Base-by-base conservation (phyloP, 2,329 filamentous ascomycete species). In the Acrodontium crateriforme region DNA sequence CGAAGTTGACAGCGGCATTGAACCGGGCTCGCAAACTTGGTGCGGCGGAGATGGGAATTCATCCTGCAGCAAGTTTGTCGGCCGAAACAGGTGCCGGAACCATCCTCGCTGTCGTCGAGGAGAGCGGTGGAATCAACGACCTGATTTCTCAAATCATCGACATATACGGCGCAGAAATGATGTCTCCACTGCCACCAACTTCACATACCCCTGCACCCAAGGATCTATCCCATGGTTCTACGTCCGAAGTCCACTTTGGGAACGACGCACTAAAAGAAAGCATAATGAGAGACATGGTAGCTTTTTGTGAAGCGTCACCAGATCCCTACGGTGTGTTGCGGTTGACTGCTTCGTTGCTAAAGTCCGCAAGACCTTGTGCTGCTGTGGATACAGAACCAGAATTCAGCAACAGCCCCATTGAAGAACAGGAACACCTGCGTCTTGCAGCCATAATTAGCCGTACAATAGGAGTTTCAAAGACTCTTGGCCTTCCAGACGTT, bases 41-140 rank as follows among this genome's bases (percentile, higher is more conserved):
- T 17, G 89, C 89, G 21, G 85, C 89, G n/a, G 89, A 95, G 49
- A 81, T 89, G 46, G 89, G 87, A 3, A 82, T 98, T 18, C 87
- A 95, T 55, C 89, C 89, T 21, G 87, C 87, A 11, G 83, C 87
- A 7, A 85, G 83, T 0, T 60, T 94, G 27, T 75, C 83, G 15
- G 75, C 77, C 9, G 59, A 89, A 16, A 78, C 74, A 38, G 43
- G 38, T n/a, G 26, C 34, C 4, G 38, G 42, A n/a, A 34, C 29
- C 3, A 28, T 47, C 5, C 16, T 38, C 6, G 27, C 28, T 8
- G 31, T 30, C 9, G 36, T 34, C 2, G 39, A 40, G 14, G 43
- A 46, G 22, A 43, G 34, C 18, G 29, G 25, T 24, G 45, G 46
- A 9, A 27, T 50, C 23, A 35, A 42, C 11, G 35, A 39, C 10